Conservation (phyloP, 2,329 filamentous ascomycete genomes). For the Trichophyton benhamiae region DNA sequence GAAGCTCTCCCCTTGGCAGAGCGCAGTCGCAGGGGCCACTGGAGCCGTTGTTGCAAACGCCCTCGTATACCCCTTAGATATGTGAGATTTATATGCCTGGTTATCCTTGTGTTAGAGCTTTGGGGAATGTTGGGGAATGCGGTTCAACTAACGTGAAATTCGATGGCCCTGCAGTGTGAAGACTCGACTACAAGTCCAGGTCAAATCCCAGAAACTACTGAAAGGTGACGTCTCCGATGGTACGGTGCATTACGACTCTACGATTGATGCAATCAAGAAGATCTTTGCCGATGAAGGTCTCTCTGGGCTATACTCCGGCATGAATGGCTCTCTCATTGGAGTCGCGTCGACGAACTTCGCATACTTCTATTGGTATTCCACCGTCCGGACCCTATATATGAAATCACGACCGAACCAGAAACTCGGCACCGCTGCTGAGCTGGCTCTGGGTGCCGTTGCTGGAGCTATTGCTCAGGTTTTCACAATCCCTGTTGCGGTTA, state of each 20-base stretch:
- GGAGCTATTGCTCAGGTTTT: conserved; percentile 89
- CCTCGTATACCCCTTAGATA: conserved; percentile 88
- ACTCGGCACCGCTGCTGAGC: conserved; percentile 69
- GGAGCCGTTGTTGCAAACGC: conserved; percentile 92
- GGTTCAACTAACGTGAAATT: background rate
- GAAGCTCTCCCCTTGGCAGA: conserved; percentile 86
- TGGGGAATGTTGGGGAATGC: background rate
- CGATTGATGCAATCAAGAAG: conserved; percentile 74
- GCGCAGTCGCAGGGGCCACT: conserved; percentile 79
- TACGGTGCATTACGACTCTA: conserved; percentile 65
- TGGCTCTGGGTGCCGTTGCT: conserved; percentile 72
- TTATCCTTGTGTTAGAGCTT: background rate
- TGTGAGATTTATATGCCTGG: conserved; percentile 48
- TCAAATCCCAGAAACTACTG: conserved; percentile 48
- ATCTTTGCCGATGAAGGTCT: conserved; percentile 73
- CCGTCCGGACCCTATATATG: conserved; percentile 71
- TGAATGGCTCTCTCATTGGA: conserved; percentile 72
- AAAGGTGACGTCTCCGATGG: conserved; percentile 35
- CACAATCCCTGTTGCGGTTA: conserved; percentile 89
- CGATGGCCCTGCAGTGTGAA: conserved; percentile 57
- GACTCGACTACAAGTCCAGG: conserved; percentile 88
- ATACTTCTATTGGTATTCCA: conserved; percentile 98
- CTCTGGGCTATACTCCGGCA: conserved; percentile 74
- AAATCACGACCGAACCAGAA: conserved; percentile 44
- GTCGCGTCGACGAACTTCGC: conserved; percentile 97